These are phyloP conservation scores for Talinum fruticosum DNA, from an alignment of 148 eudicot species.

Conservation along the genomic window DNA sequence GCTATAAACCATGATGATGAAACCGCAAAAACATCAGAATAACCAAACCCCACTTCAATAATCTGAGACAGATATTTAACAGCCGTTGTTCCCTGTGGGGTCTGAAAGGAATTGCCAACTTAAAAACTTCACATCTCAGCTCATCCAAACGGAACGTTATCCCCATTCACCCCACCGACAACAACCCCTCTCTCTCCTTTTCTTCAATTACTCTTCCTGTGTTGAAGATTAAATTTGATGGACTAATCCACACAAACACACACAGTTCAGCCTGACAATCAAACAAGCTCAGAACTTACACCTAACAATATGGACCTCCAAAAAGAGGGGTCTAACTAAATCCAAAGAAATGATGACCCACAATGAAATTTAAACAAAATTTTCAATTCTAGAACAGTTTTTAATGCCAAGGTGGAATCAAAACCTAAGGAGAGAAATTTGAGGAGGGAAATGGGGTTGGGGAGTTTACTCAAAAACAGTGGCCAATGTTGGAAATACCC, in stretches of 20 bases:
- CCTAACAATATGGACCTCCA: background rate
- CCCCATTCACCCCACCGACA: slow-evolving; percentile 17
- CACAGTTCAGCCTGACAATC: background rate
- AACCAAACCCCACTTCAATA: slow-evolving; percentile 20
- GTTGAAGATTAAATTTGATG: background rate
- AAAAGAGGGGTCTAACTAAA: background rate
- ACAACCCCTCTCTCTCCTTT: background rate
- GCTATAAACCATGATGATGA: background rate
- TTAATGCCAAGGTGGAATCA: too few species aligned
- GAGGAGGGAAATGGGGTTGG: background rate
- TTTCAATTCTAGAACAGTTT: slow-evolving; percentile 9
- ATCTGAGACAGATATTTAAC: background rate
- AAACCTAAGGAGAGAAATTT: slow-evolving; percentile 10
- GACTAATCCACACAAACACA: background rate
- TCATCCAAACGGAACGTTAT: background rate
- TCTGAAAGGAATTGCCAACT: slow-evolving; percentile 7
- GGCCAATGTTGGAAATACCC: background rate
- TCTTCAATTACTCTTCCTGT: background rate
- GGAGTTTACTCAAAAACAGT: background rate
- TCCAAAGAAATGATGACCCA: slow-evolving; percentile 9
- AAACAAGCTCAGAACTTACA: background rate
- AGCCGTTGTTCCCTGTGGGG: background rate
- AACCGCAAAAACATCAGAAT: slow-evolving; percentile 11
- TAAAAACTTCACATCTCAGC: slow-evolving; percentile 17
- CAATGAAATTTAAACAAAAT: background rate